Evolutionary conservation across 2,329 filamentous ascomycete genomes (phyloP).

Genomic region (Arthrinium phaeospermum): DNA sequence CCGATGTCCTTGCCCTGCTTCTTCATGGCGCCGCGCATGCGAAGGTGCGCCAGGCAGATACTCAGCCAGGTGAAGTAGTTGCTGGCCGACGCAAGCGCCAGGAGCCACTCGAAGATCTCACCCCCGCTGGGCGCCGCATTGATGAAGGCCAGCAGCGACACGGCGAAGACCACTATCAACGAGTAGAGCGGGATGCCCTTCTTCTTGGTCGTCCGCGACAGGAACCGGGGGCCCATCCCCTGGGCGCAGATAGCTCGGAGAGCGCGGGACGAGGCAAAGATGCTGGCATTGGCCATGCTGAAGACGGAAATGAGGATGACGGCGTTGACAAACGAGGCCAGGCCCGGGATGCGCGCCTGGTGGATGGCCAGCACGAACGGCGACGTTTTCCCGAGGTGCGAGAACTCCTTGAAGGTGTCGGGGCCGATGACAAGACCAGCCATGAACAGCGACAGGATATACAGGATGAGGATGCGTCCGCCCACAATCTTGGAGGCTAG

Average conservation of each 20-base stretch:
- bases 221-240: slow-evolving; percentile 41
- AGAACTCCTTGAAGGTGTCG: slow-evolving; percentile 27
- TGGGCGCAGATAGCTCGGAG: slow-evolving; percentile 42
- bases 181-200: slow-evolving; percentile 74
- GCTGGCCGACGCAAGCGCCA: slow-evolving; percentile 52
- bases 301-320: slow-evolving; percentile 43
- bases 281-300: slow-evolving; percentile 49
- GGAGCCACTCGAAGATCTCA: slow-evolving; percentile 60
- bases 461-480: slow-evolving; percentile 45
- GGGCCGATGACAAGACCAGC: slow-evolving; percentile 41
- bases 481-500: slow-evolving; percentile 47
- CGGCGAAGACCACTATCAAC: slow-evolving; percentile 63
- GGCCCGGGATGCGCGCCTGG: slow-evolving; percentile 34
- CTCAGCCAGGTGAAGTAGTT: slow-evolving; percentile 56
- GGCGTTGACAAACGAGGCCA: slow-evolving; percentile 42
- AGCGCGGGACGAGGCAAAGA: slow-evolving; percentile 45
- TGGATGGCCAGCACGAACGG: slow-evolving; percentile 38
- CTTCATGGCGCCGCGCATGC: slow-evolving; percentile 48
- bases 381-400: slow-evolving; percentile 18
- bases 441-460: slow-evolving; percentile 44
- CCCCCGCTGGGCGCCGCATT: slow-evolving; percentile 64
- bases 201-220: slow-evolving; percentile 60
- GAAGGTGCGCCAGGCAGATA: slow-evolving; percentile 52
- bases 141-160: slow-evolving; percentile 73
- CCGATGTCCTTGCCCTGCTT: slow-evolving; percentile 42